Percentiles rank a stretch among this genome's conserved stretches.
These are phyloP conservation scores for Didymella keratinophila DNA, from an alignment of 2,329 filamentous ascomycete species.

Conservation along the genomic window DNA sequence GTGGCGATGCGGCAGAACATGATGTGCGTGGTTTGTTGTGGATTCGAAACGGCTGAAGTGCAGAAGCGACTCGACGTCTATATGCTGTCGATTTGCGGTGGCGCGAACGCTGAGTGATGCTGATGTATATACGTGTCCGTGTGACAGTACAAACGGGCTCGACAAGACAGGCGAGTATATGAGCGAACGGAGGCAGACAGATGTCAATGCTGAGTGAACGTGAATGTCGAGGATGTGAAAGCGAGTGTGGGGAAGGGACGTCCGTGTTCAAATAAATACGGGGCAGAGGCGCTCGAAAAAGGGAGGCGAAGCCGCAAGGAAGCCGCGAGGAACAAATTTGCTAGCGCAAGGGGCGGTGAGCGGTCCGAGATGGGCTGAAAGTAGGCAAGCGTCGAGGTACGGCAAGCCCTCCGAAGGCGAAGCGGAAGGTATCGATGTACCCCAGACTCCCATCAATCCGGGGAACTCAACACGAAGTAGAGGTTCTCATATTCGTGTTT, in stretches of 20 bases:
- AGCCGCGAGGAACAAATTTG: constrained; percentile 19
- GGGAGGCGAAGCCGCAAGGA: constrained; percentile 6
- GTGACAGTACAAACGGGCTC: neutral
- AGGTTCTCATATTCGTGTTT: neutral
- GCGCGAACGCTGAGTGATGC: neutral
- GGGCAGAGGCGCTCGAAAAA: neutral
- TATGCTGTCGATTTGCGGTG: neutral
- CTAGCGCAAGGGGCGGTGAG: constrained; percentile 14
- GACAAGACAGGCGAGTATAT: neutral
- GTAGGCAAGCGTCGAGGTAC: neutral
- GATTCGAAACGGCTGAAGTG: neutral
- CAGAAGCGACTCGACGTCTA: neutral
- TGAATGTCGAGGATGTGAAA: neutral
- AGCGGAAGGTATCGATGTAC: neutral
- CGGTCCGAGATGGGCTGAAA: constrained; percentile 4
- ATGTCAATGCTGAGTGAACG: constrained; percentile 3
- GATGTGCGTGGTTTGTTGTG: constrained; percentile 1
- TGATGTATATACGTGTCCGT: neutral
- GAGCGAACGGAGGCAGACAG: neutral
- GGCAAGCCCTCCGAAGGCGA: neutral
- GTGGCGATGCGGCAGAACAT: constrained; percentile 38
- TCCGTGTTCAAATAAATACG: constrained; percentile 14
- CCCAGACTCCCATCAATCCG: constrained; percentile 7
- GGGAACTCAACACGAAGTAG: neutral
- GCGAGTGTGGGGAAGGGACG: constrained; percentile 10